Percentiles rank a stretch among this genome's conserved stretches.
phyloP scores from a whole-genome alignment of 768 basidiomycete species.

The Collybia sordida region DNA sequence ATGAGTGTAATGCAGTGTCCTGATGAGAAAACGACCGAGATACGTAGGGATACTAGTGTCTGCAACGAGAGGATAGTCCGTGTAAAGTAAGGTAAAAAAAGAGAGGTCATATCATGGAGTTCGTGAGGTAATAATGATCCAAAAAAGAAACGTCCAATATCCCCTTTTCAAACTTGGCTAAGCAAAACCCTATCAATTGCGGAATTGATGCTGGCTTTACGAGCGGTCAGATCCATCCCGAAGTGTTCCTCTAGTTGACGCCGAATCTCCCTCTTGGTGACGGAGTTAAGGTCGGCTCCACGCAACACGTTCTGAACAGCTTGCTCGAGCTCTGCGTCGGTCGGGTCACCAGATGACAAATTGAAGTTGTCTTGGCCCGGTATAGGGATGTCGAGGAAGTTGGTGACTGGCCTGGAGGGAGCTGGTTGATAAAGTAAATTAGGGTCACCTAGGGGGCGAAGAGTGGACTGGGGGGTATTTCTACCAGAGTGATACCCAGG shows the following conservation, averaged over 20 bases:
- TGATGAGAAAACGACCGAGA: not conserved
- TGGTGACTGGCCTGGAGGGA: conserved; percentile 70
- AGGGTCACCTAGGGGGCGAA: conserved; percentile 26
- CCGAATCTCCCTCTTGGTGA: conserved; percentile 92
- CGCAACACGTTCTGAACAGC: conserved; percentile 74
- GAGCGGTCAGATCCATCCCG: conserved; percentile 70
- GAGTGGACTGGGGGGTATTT: conserved; percentile 63
- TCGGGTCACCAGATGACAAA: conserved; percentile 46
- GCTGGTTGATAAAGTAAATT: conserved; percentile 54
- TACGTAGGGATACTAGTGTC: conserved; percentile 10
- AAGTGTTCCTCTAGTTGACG: conserved; percentile 80
- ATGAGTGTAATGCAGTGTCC: conserved; percentile 3
- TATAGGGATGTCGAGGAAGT: conserved; percentile 74
- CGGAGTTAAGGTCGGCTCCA: conserved; percentile 79
- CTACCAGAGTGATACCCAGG: conserved; percentile 78
- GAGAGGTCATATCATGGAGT: conserved; percentile 5
- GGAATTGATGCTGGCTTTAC: conserved; percentile 74
- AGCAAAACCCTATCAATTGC: conserved; percentile 74
- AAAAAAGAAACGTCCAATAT: conserved; percentile 10
- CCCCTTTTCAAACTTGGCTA: conserved; percentile 35
- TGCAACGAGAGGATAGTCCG: conserved; percentile 9
- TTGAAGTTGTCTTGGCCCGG: conserved; percentile 59
- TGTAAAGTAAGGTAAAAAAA: conserved; percentile 7
- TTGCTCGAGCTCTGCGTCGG: conserved; percentile 70
- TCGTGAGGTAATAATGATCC: conserved; percentile 11